phyloP scores from a whole-genome alignment of 495 filamentous ascomycete genomes.

The Lophiostoma macrostomum region DNA sequence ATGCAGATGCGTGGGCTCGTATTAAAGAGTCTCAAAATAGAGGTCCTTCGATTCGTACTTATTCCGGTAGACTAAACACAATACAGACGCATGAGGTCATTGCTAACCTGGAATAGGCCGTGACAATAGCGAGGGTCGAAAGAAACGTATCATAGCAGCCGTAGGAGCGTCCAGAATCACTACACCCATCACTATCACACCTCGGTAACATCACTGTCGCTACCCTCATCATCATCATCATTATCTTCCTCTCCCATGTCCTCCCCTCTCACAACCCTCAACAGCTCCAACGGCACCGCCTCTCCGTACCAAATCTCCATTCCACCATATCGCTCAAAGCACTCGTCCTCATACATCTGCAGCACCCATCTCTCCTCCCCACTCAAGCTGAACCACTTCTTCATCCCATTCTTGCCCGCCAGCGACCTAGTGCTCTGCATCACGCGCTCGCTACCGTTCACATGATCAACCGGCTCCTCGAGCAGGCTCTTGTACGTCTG shows the following conservation, averaged over 20 bases:
- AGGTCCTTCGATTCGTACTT: too few species aligned
- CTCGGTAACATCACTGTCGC: too few species aligned
- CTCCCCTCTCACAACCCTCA: slow-evolving; percentile 19
- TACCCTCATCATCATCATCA: not conserved
- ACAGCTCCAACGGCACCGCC: slow-evolving; percentile 9
- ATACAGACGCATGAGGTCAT: too few species aligned
- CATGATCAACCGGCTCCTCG: slow-evolving; percentile 3
- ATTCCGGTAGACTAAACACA: too few species aligned
- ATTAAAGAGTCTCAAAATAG: too few species aligned
- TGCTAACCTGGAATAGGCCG: too few species aligned
- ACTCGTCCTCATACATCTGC: slow-evolving; percentile 27
- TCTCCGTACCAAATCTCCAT: slow-evolving; percentile 17
- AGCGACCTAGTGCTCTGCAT: not conserved
- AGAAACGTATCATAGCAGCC: too few species aligned
- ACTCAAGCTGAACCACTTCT: not conserved
- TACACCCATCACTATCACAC: too few species aligned
- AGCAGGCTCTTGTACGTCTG: slow-evolving; percentile 2
- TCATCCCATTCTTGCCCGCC: not conserved
- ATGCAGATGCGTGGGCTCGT: too few species aligned
- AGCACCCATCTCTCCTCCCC: slow-evolving; percentile 22
- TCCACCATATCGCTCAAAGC: slow-evolving; percentile 26
- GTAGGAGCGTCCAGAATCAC: too few species aligned
- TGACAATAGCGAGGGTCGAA: too few species aligned
- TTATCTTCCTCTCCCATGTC: slow-evolving; percentile 3
- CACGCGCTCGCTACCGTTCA: not conserved